Conservation (phyloP, 73 alveolate genomes). For the Effrenium voratum region DNA sequence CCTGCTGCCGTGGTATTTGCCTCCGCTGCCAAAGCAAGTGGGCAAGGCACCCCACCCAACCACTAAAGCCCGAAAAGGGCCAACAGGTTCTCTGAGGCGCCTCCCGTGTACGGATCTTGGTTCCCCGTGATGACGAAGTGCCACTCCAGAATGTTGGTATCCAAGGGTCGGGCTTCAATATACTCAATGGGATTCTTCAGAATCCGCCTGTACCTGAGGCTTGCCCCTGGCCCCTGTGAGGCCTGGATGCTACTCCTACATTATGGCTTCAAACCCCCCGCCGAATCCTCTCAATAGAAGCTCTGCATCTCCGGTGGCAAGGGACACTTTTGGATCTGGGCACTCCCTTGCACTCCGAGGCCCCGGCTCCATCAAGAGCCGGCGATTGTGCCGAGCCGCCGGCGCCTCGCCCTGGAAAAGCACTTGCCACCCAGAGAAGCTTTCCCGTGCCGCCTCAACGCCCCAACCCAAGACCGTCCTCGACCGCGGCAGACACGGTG, state of each 20-base stretch:
- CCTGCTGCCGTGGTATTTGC: constrained; percentile 56
- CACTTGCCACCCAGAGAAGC: no score
- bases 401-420: no score
- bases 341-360: background rate
- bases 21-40: no score
- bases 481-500: constrained; percentile 64
- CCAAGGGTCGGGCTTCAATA: constrained; percentile 79
- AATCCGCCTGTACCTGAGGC: constrained; percentile 67
- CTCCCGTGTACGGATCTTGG: constrained; percentile 92
- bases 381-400: constrained; percentile 74
- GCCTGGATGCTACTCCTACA: no score
- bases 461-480: constrained; percentile 35
- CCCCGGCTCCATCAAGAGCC: constrained; percentile 54
- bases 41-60: background rate
- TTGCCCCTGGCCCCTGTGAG: background rate
- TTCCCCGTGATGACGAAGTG: constrained; percentile 82
- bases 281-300: no score
- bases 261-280: no score
- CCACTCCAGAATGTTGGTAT: constrained; percentile 71
- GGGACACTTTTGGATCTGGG: background rate
- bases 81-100: background rate
- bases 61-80: background rate
- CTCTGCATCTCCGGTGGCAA: no score
- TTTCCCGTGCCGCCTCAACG: no score
- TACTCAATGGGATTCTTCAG: constrained; percentile 84